Conservation (phyloP, 805 yeast species). For the Yarrowia bubula region DNA sequence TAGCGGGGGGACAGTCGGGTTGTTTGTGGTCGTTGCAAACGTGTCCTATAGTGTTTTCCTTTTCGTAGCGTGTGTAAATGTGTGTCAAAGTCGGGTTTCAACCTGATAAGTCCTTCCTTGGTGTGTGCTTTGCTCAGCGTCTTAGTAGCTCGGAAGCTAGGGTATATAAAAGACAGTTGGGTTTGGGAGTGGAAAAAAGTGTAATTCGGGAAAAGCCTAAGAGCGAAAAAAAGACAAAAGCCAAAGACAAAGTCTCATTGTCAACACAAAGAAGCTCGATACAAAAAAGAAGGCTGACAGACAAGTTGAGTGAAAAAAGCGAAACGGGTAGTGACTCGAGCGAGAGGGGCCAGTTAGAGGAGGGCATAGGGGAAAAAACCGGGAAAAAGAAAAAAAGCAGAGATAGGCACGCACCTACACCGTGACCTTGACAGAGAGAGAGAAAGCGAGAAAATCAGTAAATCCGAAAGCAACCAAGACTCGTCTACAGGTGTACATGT, state of each 20-base stretch:
- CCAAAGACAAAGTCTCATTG: conserved; percentile 15
- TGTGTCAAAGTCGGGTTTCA: not conserved
- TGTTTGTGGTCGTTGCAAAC: conserved; percentile 6
- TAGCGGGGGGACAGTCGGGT: not conserved
- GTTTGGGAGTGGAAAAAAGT: conserved; percentile 16
- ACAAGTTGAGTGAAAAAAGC: not conserved
- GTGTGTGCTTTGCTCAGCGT: conserved; percentile 12
- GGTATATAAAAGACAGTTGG: conserved; percentile 25
- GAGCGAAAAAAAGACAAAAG: not conserved
- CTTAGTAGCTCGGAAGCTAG: conserved; percentile 10
- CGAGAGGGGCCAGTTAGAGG: not conserved
- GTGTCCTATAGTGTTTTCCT: not conserved
- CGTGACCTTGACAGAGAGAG: no score
- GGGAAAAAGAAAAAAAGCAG: not conserved
- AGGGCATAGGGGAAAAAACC: not conserved
- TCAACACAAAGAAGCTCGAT: conserved; percentile 12
- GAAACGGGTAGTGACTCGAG: not conserved
- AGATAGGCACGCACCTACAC: not conserved
- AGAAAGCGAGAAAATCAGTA: no score
- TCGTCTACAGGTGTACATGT: no score
- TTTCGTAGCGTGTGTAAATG: not conserved
- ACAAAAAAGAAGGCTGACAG: not conserved
- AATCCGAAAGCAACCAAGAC: no score
- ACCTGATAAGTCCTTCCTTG: not conserved
- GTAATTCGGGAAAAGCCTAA: conserved; percentile 13